Evolutionary conservation across 2,329 filamentous ascomycete species (phyloP).

Genomic region (Fusarium metavorans): DNA sequence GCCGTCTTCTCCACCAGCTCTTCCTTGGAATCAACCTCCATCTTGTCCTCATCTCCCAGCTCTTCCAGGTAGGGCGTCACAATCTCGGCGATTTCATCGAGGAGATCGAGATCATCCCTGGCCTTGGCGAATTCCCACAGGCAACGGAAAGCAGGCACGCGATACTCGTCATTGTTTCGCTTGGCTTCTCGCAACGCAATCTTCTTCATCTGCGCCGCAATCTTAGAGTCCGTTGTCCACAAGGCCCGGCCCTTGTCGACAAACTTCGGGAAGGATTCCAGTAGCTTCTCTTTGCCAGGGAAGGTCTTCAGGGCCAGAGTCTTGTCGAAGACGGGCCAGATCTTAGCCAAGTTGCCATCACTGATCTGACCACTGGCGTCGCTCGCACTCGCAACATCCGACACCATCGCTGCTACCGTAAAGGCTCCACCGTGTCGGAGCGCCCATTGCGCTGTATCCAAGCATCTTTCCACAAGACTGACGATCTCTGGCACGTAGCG

Average conservation of each 20-base stretch:
- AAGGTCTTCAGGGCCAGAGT: slow-evolving; percentile 91
- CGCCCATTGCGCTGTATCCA: slow-evolving; percentile 88
- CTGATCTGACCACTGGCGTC: slow-evolving; percentile 70
- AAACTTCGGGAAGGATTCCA: slow-evolving; percentile 84
- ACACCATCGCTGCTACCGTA: slow-evolving; percentile 79
- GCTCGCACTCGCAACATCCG: slow-evolving; percentile 71
- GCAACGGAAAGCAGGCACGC: slow-evolving; percentile 77
- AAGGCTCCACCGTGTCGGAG: slow-evolving; percentile 90
- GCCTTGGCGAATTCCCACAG: slow-evolving; percentile 79
- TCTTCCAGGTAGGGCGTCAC: slow-evolving; percentile 73
- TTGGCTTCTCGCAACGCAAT: slow-evolving; percentile 89
- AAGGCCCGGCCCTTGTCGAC: slow-evolving; percentile 72
- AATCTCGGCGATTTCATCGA: slow-evolving; percentile 74
- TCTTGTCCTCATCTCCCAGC: slow-evolving; percentile 68
- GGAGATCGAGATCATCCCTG: slow-evolving; percentile 77
- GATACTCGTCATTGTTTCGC: slow-evolving; percentile 88
- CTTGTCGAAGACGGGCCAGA: slow-evolving; percentile 90
- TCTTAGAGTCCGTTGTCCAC: slow-evolving; percentile 63
- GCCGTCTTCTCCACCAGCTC: slow-evolving; percentile 58
- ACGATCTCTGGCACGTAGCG: slow-evolving; percentile 89
- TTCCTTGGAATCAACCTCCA: slow-evolving; percentile 75
- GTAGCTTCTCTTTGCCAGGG: slow-evolving; percentile 87
- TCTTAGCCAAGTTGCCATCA: slow-evolving; percentile 66
- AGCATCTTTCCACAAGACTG: slow-evolving; percentile 71
- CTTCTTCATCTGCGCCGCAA: slow-evolving; percentile 79